Base-by-base conservation (phyloP, 345 rosid genomes). In the Turritis glabra region DNA sequence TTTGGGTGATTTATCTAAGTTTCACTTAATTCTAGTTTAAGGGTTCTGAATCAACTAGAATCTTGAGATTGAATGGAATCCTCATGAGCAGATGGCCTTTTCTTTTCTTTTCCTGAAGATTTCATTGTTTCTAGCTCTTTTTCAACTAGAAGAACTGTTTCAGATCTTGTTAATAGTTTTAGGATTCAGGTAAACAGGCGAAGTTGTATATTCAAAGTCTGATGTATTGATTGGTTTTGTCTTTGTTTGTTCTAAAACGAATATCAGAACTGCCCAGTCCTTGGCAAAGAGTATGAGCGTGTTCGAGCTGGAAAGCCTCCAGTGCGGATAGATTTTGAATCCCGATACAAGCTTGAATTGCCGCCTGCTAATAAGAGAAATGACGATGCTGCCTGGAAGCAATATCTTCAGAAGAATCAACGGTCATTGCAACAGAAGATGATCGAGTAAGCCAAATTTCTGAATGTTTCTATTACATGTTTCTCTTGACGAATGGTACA, bases 271-370 rank as follows among this genome's bases (percentile, higher is more conserved):
- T 85, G 94, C 61, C 93, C 99, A 5, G 79, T 92, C 79, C 85
- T 95, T 35, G 96, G 89, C 22, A 92, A 85, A 81, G 99, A 95
- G 82, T 87, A 89, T 35, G 99, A 88, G 64, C 96, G 99, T 7
- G 93, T 95, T 77, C 80, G 96, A 73, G 95, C 96, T 4, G 97
- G 99, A 71, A 92, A 83, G 83, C 97, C 97, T 17, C 97, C 99
- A 0, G 83, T 79, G 32, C 78, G 85, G 43, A 84, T 90, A 37
- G 99, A 95, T 81, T 85, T 87, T 30, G 79, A 79, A 40, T 85
- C 96, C 0, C 80, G 93, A 22, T 92, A 92, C 80, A 88, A 87
- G 73, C 74, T 84, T 69, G 99, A 95, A 50, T 38, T 79, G 67
- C 93, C 92, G 3, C 79, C 91, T 9, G 69, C 77, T 17, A 85